Evolutionary conservation across 1,284 basidiomycete species (phyloP).

Genomic region (Leccinum griseonigrum): DNA sequence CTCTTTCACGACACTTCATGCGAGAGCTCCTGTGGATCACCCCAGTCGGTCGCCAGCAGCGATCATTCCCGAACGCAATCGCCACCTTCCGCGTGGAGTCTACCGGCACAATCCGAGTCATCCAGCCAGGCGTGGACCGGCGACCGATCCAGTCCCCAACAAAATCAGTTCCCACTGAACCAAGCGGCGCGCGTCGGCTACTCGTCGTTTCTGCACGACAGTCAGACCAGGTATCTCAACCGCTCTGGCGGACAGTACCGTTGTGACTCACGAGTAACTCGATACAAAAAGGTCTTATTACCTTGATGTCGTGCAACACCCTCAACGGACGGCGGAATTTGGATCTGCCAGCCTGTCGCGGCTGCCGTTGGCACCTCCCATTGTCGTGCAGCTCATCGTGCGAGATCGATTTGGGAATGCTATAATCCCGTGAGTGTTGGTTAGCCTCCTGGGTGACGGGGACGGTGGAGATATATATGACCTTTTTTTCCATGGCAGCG

Average conservation of each 20-base stretch:
- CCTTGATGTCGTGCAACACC: conserved; percentile 79
- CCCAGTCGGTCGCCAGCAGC: conserved; percentile 32
- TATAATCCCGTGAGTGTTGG: conserved; percentile 62
- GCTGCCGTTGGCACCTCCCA: conserved; percentile 76
- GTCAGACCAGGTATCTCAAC: conserved; percentile 46
- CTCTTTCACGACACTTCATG: conserved; percentile 32
- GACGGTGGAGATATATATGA: conserved; percentile 23
- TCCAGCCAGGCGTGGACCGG: conserved; percentile 30
- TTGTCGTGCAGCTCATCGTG: conserved; percentile 75
- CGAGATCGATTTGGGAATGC: conserved; percentile 65
- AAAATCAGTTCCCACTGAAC: conserved; percentile 35
- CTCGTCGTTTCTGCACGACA: conserved; percentile 52
- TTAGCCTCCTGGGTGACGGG: conserved; percentile 20
- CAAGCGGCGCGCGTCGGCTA: conserved; percentile 49
- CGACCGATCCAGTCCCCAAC: conserved; percentile 33
- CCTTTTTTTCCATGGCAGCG: conserved; percentile 42
- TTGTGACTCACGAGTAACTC: conserved; percentile 20
- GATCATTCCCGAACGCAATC: conserved; percentile 36
- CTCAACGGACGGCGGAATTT: conserved; percentile 76
- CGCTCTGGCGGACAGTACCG: conserved; percentile 6
- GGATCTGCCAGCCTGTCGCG: conserved; percentile 72
- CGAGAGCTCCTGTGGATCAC: conserved; percentile 31
- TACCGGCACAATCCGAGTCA: conserved; percentile 30
- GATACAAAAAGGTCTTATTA: conserved; percentile 57
- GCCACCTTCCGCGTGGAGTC: conserved; percentile 32